Evolutionary conservation across 768 basidiomycete species (phyloP), one percentile per base, ranked within the genome.

Genomic region (Austroboletus eburneus): DNA sequence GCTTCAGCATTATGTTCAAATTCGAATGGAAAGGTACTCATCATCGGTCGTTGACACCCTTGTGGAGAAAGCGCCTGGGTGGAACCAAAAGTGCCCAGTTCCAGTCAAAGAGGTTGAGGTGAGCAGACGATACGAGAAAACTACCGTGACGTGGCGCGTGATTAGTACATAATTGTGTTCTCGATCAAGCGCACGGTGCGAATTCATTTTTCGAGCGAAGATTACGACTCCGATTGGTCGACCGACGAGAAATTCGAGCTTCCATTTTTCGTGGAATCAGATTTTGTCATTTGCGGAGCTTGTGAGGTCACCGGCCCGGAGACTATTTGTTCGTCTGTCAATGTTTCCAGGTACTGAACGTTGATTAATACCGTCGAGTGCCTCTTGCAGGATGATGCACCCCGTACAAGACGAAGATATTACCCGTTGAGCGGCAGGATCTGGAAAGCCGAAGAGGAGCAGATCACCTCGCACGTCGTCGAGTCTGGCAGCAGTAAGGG

Each of bases 171-270:
- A 33, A 6, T 10, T 32, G 16, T 36, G 37, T 41, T 32, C 46
- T 45, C 34, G 14, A 53, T 46, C 39, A 45, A 33, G 55, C 59
- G 59, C 47, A 60, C 59, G 59, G 58, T n/a, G n/a, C n/a, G n/a
- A n/a, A n/a, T n/a, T n/a, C n/a, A n/a, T n/a, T n/a, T n/a, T n/a
- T n/a, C n/a, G n/a, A n/a, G n/a, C n/a, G n/a, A n/a, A n/a, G n/a
- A n/a, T n/a, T n/a, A n/a, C n/a, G n/a, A n/a, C n/a, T 32, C 12
- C 30, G 30, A 32, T 32, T 32, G 7, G 30, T 46, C 44, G 14
- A 36, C 25, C 22, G 5, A 33, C 20, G 25, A 20, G 32, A 38
- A 48, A 45, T 21, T 33, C 43, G 35, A 38, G 21, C 39, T 37
- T 48, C 27, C 38, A 37, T 40, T 32, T 4, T 13, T 10, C 10